Base-by-base conservation (phyloP, 495 filamentous ascomycete species). In the Physcia stellaris region DNA sequence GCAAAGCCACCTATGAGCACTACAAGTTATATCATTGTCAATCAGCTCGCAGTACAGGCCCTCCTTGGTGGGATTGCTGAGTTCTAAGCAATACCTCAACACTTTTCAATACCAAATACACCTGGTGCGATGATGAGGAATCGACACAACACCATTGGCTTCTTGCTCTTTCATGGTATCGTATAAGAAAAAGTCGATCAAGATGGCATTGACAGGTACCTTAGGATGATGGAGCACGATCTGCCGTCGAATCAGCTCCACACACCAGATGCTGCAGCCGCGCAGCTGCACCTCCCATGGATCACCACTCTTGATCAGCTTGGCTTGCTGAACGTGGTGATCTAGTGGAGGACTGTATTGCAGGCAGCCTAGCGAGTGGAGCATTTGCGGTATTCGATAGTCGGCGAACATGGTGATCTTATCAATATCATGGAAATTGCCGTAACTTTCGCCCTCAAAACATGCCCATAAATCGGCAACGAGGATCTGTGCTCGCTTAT, bases 91-190 rank as follows among this genome's bases (percentile, higher is more conserved):
- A n/a, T n/a, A n/a, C n/a, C n/a, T n/a, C n/a, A n/a, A n/a, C n/a
- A n/a, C n/a, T n/a, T n/a, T n/a, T 65, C 51, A 96, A 62, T 96
- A 96, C 88, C 88, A 96, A 45, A 96, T 94, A 48, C 86, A 90
- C 49, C 88, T 72, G 19, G 86, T 94, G 44, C 87, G 69, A 58
- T 96, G 88, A 58, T 94, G 87, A n/a, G 83, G 85, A 32, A 90
- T 78, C 26, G 56, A 65, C 45, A 80, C 75, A 51, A 58, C 18
- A 3, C 62, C 54, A 12, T 69, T 63, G 6, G 48, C 52, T 48
- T 95, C 86, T 54, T 82, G 55, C 41, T 77, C 75, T 57, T 96
- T 96, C 59, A 88, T 81, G 2, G 79, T 79, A 61, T 96, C 90
- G 53, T 96, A 96, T 28, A 99, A 63, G 53, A 92, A 94, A 56